These are phyloP conservation scores for Larix kaempferi DNA, from an alignment of 75 land plant genomes.

Conservation along the genomic window DNA sequence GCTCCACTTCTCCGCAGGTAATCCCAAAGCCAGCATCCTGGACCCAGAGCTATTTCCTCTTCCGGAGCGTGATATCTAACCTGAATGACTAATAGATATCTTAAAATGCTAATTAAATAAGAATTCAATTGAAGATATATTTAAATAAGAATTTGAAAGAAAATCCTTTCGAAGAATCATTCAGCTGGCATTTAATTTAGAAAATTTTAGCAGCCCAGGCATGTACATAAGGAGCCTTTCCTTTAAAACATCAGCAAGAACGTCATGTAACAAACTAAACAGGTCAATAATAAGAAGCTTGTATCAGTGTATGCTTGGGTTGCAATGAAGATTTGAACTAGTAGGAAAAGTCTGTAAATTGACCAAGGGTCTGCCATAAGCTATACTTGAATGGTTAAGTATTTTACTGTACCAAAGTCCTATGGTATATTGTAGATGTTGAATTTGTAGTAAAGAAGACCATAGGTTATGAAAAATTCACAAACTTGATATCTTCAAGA, in stretches of 20 bases:
- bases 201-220: not conserved
- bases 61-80: conserved; percentile 80
- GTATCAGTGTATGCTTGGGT: not conserved
- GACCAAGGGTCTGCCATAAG: too few relatives aligned
- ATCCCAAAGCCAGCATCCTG: conserved; percentile 99
- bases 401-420: too few relatives aligned
- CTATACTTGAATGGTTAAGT: too few relatives aligned
- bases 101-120: not conserved
- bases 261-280: not conserved
- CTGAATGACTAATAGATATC: conserved; percentile 27
- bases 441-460: too few relatives aligned
- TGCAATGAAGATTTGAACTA: not conserved
- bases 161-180: not conserved
- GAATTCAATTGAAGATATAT: too few relatives aligned
- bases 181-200: not conserved
- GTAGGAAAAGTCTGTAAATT: not conserved
- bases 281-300: not conserved
- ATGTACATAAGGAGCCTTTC: not conserved
- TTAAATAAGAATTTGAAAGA: too few relatives aligned
- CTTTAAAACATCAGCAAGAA: not conserved
- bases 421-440: too few relatives aligned
- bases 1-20: conserved; percentile 97
- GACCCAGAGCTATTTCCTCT: conserved; percentile 98
- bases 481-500: conserved; percentile 1
- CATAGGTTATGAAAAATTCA: not conserved